Percentiles rank a stretch among this genome's conserved stretches.
Conservation (phyloP, 1,284 basidiomycete genomes). For the Malassezia arunalokei region DNA sequence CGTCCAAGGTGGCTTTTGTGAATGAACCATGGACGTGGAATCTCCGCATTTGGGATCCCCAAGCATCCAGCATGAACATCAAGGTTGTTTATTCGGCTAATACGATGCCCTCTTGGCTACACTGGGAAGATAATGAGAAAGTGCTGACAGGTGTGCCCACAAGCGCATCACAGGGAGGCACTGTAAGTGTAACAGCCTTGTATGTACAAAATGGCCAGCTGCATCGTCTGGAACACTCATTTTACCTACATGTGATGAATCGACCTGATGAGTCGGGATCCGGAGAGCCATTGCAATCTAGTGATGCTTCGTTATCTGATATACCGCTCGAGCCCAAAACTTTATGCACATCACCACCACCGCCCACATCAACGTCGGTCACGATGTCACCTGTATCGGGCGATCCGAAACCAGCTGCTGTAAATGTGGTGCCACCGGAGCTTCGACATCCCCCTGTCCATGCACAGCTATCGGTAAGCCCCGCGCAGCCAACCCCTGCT, state of each 20-base stretch:
- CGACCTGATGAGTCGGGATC: not conserved
- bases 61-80: conserved; percentile 51
- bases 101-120: conserved; percentile 68
- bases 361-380: not conserved
- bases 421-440: too few relatives aligned
- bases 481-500: too few relatives aligned
- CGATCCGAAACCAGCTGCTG: too few relatives aligned
- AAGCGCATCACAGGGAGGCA: conserved; percentile 23
- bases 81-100: conserved; percentile 70
- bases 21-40: conserved; percentile 78
- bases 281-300: too few relatives aligned
- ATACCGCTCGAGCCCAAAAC: too few relatives aligned
- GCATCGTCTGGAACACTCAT: conserved; percentile 36
- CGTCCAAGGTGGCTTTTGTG: conserved; percentile 55
- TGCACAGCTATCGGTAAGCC: too few relatives aligned
- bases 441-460: too few relatives aligned
- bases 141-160: conserved; percentile 31
- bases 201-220: conserved; percentile 35
- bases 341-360: not conserved
- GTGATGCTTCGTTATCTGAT: too few relatives aligned
- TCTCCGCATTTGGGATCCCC: conserved; percentile 93
- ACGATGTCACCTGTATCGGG: too few relatives aligned
- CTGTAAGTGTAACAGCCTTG: conserved; percentile 32
- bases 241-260: conserved; percentile 24
- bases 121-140: conserved; percentile 60